Conservation (phyloP, 208 protist genomes). For the Crithidia thermophila region DNA sequence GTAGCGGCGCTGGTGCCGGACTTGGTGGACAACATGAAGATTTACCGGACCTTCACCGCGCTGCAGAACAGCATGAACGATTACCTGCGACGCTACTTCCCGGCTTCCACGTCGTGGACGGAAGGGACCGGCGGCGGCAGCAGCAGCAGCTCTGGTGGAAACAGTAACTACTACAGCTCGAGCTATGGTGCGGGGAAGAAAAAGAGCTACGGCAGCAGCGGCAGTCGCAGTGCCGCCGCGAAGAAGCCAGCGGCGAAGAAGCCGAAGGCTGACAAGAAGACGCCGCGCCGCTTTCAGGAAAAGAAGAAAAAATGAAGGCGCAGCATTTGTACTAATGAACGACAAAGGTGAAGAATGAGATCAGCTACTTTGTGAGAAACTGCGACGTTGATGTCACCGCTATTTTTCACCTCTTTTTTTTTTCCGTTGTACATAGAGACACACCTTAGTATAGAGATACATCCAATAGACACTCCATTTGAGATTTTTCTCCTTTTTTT, state of each 20-base stretch:
- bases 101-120: slow-evolving; percentile 28
- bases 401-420: too few species aligned
- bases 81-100: slow-evolving; percentile 82
- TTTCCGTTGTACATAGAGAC: too few species aligned
- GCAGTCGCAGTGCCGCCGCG: neutral
- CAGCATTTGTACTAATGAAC: neutral
- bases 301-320: slow-evolving; percentile 16
- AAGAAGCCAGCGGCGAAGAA: neutral
- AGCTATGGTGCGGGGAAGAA: too few species aligned
- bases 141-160: neutral
- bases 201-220: neutral
- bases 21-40: slow-evolving; percentile 46
- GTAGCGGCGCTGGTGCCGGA: slow-evolving; percentile 60
- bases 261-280: slow-evolving; percentile 21
- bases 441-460: too few species aligned
- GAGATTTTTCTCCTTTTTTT: too few species aligned
- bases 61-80: slow-evolving; percentile 84
- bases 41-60: slow-evolving; percentile 82
- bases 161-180: neutral
- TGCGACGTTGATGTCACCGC: too few species aligned
- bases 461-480: too few species aligned
- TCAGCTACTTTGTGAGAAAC: too few species aligned
- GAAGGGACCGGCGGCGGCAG: neutral
- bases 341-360: too few species aligned
- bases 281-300: slow-evolving; percentile 23